phyloP scores from a whole-genome alignment of 2,329 filamentous ascomycete genomes.

The Fusarium acutatum region DNA sequence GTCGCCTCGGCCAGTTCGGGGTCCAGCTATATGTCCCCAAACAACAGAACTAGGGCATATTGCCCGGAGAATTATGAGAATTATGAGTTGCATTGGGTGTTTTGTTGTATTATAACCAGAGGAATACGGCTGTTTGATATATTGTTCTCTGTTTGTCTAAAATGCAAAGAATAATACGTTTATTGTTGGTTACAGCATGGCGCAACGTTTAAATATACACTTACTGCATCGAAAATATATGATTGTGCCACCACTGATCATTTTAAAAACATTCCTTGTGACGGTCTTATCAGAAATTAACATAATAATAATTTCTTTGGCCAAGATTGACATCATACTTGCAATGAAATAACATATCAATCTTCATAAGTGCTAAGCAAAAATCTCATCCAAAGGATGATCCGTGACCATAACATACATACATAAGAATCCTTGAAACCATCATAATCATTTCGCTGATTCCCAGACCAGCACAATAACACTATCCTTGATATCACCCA shows the following conservation, averaged over 20 bases:
- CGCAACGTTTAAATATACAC: neutral
- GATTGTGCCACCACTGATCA: neutral
- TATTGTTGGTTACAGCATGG: neutral
- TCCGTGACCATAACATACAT: constrained; percentile 18
- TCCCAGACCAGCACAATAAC: constrained; percentile 43
- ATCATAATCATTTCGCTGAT: constrained; percentile 29
- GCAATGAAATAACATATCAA: neutral
- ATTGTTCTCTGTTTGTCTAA: neutral
- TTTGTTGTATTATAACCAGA: neutral
- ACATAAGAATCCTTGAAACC: constrained; percentile 25
- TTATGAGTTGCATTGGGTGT: neutral
- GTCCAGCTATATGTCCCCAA: neutral
- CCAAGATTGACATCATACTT: neutral
- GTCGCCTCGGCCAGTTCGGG: neutral
- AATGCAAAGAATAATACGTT: neutral
- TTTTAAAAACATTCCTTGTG: neutral
- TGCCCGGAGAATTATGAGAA: neutral
- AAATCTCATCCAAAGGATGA: neutral
- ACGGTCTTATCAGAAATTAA: neutral
- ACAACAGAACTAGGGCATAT: neutral
- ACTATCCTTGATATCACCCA: constrained; percentile 24
- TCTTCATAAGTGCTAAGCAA: neutral
- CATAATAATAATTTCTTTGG: neutral
- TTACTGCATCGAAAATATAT: neutral
- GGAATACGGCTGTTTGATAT: no score